A percentile compares a stretch with the other conserved stretches of the same genome.
Conservation (phyloP, 139 green algal species). For the Medakamo hakoo region DNA sequence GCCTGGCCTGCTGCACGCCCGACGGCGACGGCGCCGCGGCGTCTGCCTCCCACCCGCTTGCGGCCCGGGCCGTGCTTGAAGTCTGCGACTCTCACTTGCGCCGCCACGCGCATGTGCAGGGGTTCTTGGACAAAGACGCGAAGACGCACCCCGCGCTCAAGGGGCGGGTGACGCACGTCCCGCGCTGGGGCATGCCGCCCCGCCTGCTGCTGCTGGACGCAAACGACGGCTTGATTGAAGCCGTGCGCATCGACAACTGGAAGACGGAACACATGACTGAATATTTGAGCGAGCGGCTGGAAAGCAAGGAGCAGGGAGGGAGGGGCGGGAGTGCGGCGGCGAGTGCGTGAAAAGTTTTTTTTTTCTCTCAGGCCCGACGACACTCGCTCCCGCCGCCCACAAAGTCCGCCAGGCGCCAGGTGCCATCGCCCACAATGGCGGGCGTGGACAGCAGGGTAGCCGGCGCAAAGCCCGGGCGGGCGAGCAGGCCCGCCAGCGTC, state of each 20-base stretch:
- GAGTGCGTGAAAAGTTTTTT: too few relatives aligned
- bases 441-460: too few relatives aligned
- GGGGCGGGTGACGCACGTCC: neutral
- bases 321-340: too few relatives aligned
- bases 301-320: too few relatives aligned
- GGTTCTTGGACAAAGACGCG: neutral
- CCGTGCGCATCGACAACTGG: neutral
- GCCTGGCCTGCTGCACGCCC: neutral
- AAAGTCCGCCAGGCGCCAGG: too few relatives aligned
- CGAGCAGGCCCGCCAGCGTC: too few relatives aligned
- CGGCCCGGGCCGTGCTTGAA: neutral
- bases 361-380: too few relatives aligned
- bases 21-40: neutral
- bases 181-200: neutral
- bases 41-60: too few relatives aligned
- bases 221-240: neutral
- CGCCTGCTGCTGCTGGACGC: neutral
- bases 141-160: neutral
- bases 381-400: too few relatives aligned
- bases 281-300: neutral
- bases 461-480: too few relatives aligned
- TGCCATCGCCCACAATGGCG: too few relatives aligned
- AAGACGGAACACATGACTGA: neutral
- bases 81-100: neutral
- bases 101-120: neutral